phyloP scores from a whole-genome alignment of 768 basidiomycete species.

The Sporobolomyces roseus region DNA sequence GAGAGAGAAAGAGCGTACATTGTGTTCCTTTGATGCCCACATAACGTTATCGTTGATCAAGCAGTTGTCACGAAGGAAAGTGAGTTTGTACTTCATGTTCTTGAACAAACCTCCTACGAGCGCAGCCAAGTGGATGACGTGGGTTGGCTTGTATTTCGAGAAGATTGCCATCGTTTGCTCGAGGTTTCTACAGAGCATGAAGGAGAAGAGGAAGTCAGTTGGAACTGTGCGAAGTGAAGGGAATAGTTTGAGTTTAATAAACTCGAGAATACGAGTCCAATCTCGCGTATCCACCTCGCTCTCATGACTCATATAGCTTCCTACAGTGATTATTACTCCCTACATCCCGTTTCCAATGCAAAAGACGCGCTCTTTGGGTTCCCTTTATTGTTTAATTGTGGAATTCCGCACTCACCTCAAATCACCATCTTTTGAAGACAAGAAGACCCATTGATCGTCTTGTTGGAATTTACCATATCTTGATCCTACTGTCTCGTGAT shows the following conservation, averaged over 20 bases:
- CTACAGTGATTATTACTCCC: too few relatives aligned
- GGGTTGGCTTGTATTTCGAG: conserved; percentile 86
- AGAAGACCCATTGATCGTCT: conserved; percentile 83
- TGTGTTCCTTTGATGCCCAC: conserved; percentile 64
- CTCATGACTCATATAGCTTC: too few relatives aligned
- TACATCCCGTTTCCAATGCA: too few relatives aligned
- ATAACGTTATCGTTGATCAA: conserved; percentile 94
- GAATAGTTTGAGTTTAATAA: too few relatives aligned
- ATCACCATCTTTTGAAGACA: conserved; percentile 73
- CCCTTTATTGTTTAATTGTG: too few relatives aligned
- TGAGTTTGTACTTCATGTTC: conserved; percentile 93
- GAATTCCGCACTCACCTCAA: background rate
- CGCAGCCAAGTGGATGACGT: conserved; percentile 94
- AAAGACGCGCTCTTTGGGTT: too few relatives aligned
- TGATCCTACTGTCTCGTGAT: conserved; percentile 71
- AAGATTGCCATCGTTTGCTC: conserved; percentile 51
- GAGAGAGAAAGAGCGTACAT: conserved; percentile 43
- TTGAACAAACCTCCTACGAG: conserved; percentile 91
- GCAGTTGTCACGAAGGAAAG: conserved; percentile 89
- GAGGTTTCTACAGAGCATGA: conserved; percentile 10
- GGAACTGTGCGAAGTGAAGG: too few relatives aligned
- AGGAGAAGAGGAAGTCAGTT: too few relatives aligned
- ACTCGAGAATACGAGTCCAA: too few relatives aligned
- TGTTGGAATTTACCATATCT: conserved; percentile 65
- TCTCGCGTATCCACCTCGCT: too few relatives aligned